Percentiles rank a stretch among this genome's conserved stretches.
Conservation (phyloP, 2,329 filamentous ascomycete species). For the Neodidymelliopsis sp. region DNA sequence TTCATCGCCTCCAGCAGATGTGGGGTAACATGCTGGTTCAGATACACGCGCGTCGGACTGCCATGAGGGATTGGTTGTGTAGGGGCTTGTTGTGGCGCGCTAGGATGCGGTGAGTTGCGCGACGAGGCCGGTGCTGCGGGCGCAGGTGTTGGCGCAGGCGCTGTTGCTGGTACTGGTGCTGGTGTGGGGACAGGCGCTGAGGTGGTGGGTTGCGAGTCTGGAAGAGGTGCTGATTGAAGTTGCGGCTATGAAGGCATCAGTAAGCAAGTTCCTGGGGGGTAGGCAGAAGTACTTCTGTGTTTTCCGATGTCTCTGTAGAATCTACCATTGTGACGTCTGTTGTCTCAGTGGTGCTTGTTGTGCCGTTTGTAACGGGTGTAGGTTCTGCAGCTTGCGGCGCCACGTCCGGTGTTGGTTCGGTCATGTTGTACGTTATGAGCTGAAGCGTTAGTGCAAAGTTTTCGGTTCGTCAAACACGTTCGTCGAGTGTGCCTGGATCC, state of each 20-base stretch:
- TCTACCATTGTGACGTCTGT: constrained; percentile 45
- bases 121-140: constrained; percentile 31
- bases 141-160: constrained; percentile 21
- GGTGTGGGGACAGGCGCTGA: constrained; percentile 8
- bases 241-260: constrained; percentile 6
- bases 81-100: constrained; percentile 35
- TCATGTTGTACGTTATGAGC: constrained; percentile 17
- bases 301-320: constrained; percentile 8
- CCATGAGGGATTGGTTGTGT: constrained; percentile 55
- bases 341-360: constrained; percentile 6
- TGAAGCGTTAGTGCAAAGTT: background rate
- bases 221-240: constrained; percentile 13
- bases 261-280: background rate
- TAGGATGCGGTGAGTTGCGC: constrained; percentile 48
- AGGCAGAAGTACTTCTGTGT: constrained; percentile 14
- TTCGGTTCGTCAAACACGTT: constrained; percentile 1
- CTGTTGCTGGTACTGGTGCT: constrained; percentile 12
- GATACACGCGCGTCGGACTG: constrained; percentile 56
- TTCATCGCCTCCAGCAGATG: constrained; percentile 62
- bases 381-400: constrained; percentile 24
- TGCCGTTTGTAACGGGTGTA: constrained; percentile 33
- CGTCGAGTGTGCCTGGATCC: background rate
- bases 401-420: constrained; percentile 27
- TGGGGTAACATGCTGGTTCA: constrained; percentile 59
- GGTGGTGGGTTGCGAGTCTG: constrained; percentile 8